Evolutionary conservation across 257 asterid genomes (phyloP).

Genomic region (Solanum medicagineum): DNA sequence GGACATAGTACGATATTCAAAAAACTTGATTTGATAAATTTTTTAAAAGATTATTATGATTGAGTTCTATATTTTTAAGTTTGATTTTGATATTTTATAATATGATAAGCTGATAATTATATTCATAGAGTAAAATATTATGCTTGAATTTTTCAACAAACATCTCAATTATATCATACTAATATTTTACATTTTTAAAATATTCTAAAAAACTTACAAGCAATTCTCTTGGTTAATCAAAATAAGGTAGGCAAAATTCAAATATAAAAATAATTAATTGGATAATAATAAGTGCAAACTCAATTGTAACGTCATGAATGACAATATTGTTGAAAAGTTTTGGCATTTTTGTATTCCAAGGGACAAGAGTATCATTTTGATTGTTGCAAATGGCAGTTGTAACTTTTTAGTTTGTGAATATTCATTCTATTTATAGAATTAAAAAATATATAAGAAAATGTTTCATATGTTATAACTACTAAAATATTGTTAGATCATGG

Average conservation of each 20-base stretch:
- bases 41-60: too few species aligned
- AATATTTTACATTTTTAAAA: background rate
- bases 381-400: background rate
- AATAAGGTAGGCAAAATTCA: background rate
- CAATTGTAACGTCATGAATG: background rate
- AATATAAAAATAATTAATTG: background rate
- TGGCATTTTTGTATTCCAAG: background rate
- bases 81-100: background rate
- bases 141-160: background rate
- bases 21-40: background rate
- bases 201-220: background rate
- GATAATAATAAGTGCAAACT: background rate
- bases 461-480: background rate
- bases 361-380: background rate
- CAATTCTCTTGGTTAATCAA: background rate
- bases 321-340: background rate
- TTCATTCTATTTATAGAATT: background rate
- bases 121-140: background rate
- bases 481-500: background rate
- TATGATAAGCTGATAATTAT: background rate
- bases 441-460: background rate
- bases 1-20: background rate
- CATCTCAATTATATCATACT: background rate
- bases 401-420: background rate
- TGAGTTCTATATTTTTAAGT: background rate